Percentiles rank a stretch among this genome's conserved stretches.
Conservation (phyloP, 495 filamentous ascomycete genomes). For the Mytilinidion resinicola region DNA sequence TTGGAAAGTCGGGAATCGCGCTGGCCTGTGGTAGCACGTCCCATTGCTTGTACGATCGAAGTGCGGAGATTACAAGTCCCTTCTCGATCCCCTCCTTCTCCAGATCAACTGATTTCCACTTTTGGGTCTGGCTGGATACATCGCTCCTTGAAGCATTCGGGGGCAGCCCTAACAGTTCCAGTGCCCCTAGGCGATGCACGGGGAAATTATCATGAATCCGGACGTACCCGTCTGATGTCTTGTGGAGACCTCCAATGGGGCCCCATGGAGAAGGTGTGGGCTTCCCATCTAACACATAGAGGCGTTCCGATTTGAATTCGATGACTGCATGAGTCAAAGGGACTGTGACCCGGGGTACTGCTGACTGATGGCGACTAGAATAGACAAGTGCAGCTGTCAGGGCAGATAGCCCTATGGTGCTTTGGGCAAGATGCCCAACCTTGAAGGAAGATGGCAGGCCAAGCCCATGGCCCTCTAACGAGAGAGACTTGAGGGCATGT, state of each 20-base stretch:
- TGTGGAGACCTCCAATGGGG: conserved; percentile 41
- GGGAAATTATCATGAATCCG: conserved; percentile 43
- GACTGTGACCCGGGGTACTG: conserved; percentile 33
- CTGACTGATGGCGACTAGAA: conserved; percentile 19
- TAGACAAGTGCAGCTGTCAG: conserved; percentile 38
- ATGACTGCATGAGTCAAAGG: conserved; percentile 36
- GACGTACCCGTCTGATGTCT: conserved; percentile 42
- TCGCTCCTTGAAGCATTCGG: conserved; percentile 31
- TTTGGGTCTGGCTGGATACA: conserved; percentile 29
- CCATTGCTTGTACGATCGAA: conserved; percentile 40
- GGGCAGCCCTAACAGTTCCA: conserved; percentile 34
- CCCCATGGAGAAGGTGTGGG: conserved; percentile 31
- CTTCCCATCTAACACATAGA: conserved; percentile 35
- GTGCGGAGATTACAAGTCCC: conserved; percentile 37
- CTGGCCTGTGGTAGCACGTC: conserved; percentile 38
- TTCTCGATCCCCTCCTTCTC: conserved; percentile 32
- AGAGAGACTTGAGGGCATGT: conserved; percentile 16
- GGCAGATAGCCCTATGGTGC: conserved; percentile 41
- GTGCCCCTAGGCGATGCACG: conserved; percentile 37
- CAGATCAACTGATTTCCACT: conserved; percentile 38
- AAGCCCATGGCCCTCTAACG: conserved; percentile 15
- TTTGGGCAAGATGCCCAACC: conserved; percentile 41
- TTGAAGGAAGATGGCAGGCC: conserved; percentile 42
- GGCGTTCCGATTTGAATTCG: conserved; percentile 43
- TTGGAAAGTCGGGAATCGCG: conserved; percentile 38